Evolutionary conservation across 768 basidiomycete species (phyloP), one percentile per base, ranked within the genome.

Genomic region (Tephrocybe rancida): DNA sequence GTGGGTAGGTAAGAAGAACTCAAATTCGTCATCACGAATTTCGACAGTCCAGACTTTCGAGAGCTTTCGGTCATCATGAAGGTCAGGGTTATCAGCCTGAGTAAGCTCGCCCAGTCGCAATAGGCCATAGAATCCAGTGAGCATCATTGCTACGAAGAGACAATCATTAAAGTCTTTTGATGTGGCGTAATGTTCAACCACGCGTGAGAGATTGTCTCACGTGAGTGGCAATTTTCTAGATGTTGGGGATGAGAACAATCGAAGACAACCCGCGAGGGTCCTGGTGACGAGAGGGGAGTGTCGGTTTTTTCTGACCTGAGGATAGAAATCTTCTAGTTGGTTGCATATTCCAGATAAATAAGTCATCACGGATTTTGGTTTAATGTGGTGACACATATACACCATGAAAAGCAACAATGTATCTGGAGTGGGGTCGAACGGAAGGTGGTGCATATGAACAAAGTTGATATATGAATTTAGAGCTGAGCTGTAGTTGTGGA

Each of bases 331-430:
- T 48, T 72, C 66, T 8, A 75, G 66, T 39, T 66, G 60, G 25
- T 64, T 65, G 52, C 30, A 67, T 16, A 75, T 72, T n/a, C 74
- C 73, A 0, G 72, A 71, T 1, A 78, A 61, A 58, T 77, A 77
- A 1, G 64, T 48, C 27, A 45, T 48, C 14, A 76, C 70, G 0
- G 73, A 73, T 13, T 52, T 35, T 0, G 75, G 73, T 30, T 70
- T 59, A 46, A 78, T 75, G 50, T 73, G 68, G 26, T 62, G 58
- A 2, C 51, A 69, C 67, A 72, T 73, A 57, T 61, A 77, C 1
- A 68, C 66, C 3, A 63, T 57, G 52, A 57, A 78, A 22, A 71
- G 68, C 8, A 64, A 65, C 2, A 80, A 59, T 0, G 74, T 75
- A 43, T 77, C 68, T 1, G 57, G 48, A 1, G 73, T 75, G 0